phyloP scores from a whole-genome alignment of 257 asterid species.

The Primulina eburnea region DNA sequence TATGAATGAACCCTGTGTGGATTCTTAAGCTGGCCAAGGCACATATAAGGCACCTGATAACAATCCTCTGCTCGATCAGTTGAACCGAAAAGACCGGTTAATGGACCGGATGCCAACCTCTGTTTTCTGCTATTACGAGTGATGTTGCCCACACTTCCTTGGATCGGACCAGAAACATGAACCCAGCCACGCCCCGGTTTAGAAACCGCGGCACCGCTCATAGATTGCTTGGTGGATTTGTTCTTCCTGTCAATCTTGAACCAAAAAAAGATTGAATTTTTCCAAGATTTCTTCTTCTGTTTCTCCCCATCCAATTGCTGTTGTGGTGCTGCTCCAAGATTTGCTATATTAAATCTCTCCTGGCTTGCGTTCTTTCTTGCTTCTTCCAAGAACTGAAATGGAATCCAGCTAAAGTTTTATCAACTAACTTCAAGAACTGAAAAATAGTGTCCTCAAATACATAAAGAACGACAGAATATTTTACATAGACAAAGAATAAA shows the following conservation, averaged over 20 bases:
- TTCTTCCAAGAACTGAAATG: conserved; percentile 62
- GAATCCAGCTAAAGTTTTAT: neutral
- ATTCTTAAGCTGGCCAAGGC: conserved; percentile 42
- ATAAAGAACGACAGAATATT: neutral
- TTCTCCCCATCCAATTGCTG: conserved; percentile 32
- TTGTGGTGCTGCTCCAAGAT: conserved; percentile 24
- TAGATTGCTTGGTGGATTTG: conserved; percentile 23
- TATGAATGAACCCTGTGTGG: conserved; percentile 43
- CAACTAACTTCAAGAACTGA: conserved; percentile 2
- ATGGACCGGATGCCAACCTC: conserved; percentile 55
- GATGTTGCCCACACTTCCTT: conserved; percentile 15
- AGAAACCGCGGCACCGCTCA: conserved; percentile 19
- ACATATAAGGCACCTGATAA: conserved; percentile 49
- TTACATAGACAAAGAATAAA: conserved; percentile 17
- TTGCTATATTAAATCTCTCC: conserved; percentile 17
- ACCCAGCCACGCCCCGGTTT: conserved; percentile 32
- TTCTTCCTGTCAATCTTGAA: conserved; percentile 50
- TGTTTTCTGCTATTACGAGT: conserved; percentile 22
- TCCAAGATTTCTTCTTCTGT: conserved; percentile 61
- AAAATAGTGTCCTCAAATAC: neutral
- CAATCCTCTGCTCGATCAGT: conserved; percentile 31
- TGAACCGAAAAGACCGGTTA: conserved; percentile 37
- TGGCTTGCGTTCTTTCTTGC: conserved; percentile 42
- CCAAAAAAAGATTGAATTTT: conserved; percentile 65
- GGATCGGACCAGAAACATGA: conserved; percentile 51